Percentiles rank a stretch among this genome's conserved stretches.
Evolutionary conservation across 2,329 filamentous ascomycete species (phyloP).

Genomic region (Cladosporium cucumerinum): DNA sequence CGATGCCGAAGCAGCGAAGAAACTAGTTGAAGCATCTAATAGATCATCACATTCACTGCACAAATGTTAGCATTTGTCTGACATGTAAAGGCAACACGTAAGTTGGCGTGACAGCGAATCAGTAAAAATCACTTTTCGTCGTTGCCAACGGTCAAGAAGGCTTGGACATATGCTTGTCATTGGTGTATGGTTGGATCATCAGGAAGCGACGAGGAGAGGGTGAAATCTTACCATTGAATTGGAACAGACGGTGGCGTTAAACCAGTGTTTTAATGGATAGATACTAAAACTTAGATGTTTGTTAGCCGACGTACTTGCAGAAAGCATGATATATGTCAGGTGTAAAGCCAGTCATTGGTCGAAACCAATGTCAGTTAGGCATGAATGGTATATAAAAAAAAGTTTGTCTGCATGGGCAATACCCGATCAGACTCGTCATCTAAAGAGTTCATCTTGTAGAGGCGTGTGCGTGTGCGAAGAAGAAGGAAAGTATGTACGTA

Average conservation of each 20-base stretch:
- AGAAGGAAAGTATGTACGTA: slow-evolving; percentile 1
- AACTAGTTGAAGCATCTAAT: not conserved
- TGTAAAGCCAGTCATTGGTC: slow-evolving; percentile 7
- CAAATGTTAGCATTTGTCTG: slow-evolving; percentile 5
- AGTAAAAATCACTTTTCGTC: slow-evolving; percentile 33
- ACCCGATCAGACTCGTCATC: slow-evolving; percentile 42
- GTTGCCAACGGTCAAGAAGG: slow-evolving; percentile 35
- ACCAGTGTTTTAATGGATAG: not conserved
- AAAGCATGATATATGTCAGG: slow-evolving; percentile 21
- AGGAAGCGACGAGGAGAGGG: slow-evolving; percentile 15
- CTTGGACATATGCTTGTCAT: slow-evolving; percentile 44
- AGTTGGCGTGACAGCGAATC: slow-evolving; percentile 18
- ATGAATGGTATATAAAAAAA: slow-evolving; percentile 39
- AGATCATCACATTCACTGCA: not conserved
- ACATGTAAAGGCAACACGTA: not conserved
- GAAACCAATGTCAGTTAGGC: slow-evolving; percentile 24
- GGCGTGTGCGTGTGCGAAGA: slow-evolving; percentile 4
- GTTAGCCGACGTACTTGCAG: slow-evolving; percentile 36
- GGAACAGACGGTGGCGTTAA: not conserved
- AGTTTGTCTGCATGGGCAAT: slow-evolving; percentile 38
- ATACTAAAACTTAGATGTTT: slow-evolving; percentile 36
- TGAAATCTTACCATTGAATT: not conserved
- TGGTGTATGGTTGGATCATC: slow-evolving; percentile 36
- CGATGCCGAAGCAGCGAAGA: not conserved
- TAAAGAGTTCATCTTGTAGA: slow-evolving; percentile 33